These are phyloP conservation scores for Teratosphaeria pseudoeucalypti DNA, from an alignment of 2,329 filamentous ascomycete genomes.

Conservation along the genomic window DNA sequence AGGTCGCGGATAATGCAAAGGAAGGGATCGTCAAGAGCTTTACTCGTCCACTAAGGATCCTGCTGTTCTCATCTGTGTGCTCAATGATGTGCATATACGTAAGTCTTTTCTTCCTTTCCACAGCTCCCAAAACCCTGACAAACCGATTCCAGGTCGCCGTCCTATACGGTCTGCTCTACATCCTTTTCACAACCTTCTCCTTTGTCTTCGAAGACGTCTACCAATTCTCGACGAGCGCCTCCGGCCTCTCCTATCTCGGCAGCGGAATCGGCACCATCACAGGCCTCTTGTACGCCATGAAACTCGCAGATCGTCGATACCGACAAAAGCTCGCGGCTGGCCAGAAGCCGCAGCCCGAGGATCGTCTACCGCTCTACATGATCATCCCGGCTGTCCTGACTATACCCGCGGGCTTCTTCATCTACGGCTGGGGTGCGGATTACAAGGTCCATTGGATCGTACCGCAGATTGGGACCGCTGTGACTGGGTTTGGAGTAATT, in stretches of 20 bases:
- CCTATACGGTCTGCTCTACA: constrained; percentile 34
- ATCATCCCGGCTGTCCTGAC: constrained; percentile 6
- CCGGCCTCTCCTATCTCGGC: constrained; percentile 29
- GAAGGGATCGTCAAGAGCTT: constrained; percentile 15
- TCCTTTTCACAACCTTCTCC: constrained; percentile 39
- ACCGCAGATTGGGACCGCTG: constrained; percentile 18
- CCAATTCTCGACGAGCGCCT: constrained; percentile 27
- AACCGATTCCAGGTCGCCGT: constrained; percentile 24
- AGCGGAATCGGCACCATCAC: constrained; percentile 32
- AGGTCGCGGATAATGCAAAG: background rate
- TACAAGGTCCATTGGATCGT: constrained; percentile 12
- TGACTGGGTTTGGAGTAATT: constrained; percentile 19
- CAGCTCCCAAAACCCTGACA: background rate
- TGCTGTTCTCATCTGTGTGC: constrained; percentile 38
- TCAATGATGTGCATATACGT: constrained; percentile 38
- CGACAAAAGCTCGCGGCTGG: constrained; percentile 7
- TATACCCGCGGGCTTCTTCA: constrained; percentile 20
- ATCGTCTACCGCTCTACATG: constrained; percentile 19
- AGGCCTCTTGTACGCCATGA: constrained; percentile 9
- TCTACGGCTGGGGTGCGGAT: constrained; percentile 13
- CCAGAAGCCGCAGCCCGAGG: constrained; percentile 39
- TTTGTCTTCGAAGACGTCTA: constrained; percentile 32
- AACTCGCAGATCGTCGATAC: background rate
- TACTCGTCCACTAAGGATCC: constrained; percentile 46
- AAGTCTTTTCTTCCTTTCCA: background rate